These are phyloP conservation scores for Erodium texanum DNA, from an alignment of 441 rosid species.

Conservation along the genomic window DNA sequence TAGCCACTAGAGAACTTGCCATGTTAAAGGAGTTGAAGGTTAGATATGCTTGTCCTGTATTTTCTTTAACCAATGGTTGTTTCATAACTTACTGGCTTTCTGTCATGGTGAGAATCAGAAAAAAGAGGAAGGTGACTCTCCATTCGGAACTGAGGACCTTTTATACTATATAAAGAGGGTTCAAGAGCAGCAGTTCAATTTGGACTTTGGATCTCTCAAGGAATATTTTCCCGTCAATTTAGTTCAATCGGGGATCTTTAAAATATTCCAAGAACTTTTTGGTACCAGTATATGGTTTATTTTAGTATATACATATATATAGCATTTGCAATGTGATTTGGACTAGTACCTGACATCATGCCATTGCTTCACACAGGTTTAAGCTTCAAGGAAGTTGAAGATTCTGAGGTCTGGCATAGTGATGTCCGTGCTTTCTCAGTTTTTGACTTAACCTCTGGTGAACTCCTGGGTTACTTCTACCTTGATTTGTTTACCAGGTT, in stretches of 20 bases:
- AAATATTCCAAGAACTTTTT: constrained; percentile 80
- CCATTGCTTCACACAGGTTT: constrained; percentile 42
- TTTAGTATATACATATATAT: background rate
- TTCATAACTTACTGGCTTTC: constrained; percentile 20
- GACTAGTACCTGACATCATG: constrained; percentile 4
- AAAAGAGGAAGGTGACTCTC: constrained; percentile 81
- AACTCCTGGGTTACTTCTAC: constrained; percentile 81
- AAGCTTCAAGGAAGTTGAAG: constrained; percentile 61
- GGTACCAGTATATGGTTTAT: constrained; percentile 35
- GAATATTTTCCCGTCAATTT: constrained; percentile 75
- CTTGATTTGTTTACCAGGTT: constrained; percentile 80
- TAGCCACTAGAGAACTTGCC: constrained; percentile 60
- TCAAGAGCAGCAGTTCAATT: constrained; percentile 71
- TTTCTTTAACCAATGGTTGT: constrained; percentile 9
- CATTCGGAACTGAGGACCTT: constrained; percentile 81
- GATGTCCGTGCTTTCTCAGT: constrained; percentile 67
- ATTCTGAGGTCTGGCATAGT: constrained; percentile 70
- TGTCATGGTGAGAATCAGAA: constrained; percentile 37
- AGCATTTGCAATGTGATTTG: constrained; percentile 11
- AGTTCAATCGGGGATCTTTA: constrained; percentile 82
- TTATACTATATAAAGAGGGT: constrained; percentile 69
- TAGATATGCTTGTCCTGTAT: constrained; percentile 14
- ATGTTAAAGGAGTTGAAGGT: constrained; percentile 81
- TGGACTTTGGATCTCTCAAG: constrained; percentile 69
- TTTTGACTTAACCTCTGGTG: constrained; percentile 67